A percentile compares a stretch with the other conserved stretches of the same genome.
These are phyloP conservation scores for Penicillium sp. DNA, from an alignment of 2,329 filamentous ascomycete genomes.

Conservation along the genomic window DNA sequence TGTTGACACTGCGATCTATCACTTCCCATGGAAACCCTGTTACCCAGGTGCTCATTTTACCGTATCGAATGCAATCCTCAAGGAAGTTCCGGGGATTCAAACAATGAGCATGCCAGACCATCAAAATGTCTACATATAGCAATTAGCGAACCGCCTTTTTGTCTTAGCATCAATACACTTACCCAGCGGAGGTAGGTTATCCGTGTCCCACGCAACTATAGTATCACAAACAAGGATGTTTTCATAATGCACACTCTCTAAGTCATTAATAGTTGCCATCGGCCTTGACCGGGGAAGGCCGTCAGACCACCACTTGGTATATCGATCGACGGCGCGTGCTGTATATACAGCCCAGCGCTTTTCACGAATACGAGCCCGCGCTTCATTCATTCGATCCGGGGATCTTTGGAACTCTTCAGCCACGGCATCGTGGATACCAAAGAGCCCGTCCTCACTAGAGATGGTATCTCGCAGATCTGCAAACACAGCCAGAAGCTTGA, in stretches of 20 bases:
- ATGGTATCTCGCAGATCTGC: conserved; percentile 65
- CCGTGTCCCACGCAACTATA: conserved; percentile 10
- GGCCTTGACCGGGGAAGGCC: conserved; percentile 15
- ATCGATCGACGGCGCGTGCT: conserved; percentile 63
- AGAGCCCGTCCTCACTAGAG: conserved; percentile 65
- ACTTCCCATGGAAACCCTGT: conserved; percentile 21
- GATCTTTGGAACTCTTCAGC: conserved; percentile 34
- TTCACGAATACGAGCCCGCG: conserved; percentile 57
- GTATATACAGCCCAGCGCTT: conserved; percentile 72
- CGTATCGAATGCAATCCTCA: conserved; percentile 22
- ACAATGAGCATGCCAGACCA: conserved; percentile 25
- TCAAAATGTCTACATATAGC: conserved; percentile 17
- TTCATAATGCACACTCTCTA: conserved; percentile 10
- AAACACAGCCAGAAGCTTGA: conserved; percentile 69
- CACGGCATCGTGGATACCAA: conserved; percentile 56
- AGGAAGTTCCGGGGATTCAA: conserved; percentile 21
- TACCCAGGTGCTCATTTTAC: conserved; percentile 21
- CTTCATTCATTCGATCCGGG: conserved; percentile 37
- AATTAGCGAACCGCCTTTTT: background rate
- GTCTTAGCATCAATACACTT: background rate
- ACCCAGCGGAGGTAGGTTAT: conserved; percentile 21
- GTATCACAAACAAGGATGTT: conserved; percentile 8
- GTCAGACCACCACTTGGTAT: conserved; percentile 57
- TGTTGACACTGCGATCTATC: conserved; percentile 16
- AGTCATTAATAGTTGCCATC: conserved; percentile 8